Conservation (phyloP, 768 basidiomycete species). For the Crassisporium funariophilum region DNA sequence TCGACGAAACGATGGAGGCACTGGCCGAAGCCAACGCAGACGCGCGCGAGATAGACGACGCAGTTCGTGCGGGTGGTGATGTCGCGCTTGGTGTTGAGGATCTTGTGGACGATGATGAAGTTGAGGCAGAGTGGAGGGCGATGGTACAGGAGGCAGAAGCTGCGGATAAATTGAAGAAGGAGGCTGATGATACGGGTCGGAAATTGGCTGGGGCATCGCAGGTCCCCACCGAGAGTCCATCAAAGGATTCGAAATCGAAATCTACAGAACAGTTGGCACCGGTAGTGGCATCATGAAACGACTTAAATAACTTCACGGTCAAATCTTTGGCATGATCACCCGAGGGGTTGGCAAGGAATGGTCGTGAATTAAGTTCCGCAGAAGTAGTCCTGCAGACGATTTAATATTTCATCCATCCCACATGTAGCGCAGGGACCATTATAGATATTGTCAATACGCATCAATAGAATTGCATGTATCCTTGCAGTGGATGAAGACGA, state of each 20-base stretch:
- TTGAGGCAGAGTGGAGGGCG: slow-evolving; percentile 67
- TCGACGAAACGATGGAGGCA: slow-evolving; percentile 88
- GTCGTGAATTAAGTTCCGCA: too few relatives aligned
- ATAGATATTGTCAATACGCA: too few relatives aligned
- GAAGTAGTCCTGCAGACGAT: too few relatives aligned
- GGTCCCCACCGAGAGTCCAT: slow-evolving; percentile 1
- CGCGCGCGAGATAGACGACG: slow-evolving; percentile 80
- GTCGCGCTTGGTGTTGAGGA: slow-evolving; percentile 56
- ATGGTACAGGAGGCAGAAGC: slow-evolving; percentile 43
- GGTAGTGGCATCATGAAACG: background rate
- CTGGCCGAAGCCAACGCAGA: slow-evolving; percentile 83
- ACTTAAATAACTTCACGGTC: too few relatives aligned
- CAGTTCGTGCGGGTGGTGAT: slow-evolving; percentile 69
- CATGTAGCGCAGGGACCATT: too few relatives aligned
- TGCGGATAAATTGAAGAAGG: slow-evolving; percentile 8
- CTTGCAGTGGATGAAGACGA: too few relatives aligned
- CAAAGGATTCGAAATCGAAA: background rate
- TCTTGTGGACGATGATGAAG: slow-evolving; percentile 45
- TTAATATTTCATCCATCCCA: too few relatives aligned
- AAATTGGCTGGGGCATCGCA: slow-evolving; percentile 7
- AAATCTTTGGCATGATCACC: too few relatives aligned
- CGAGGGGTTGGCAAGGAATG: too few relatives aligned
- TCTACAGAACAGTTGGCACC: too few relatives aligned
- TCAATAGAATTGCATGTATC: too few relatives aligned
- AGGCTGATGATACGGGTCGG: slow-evolving; percentile 5